Percentiles rank a stretch among this genome's conserved stretches.
Conservation (phyloP, 306 rosid species). For the Ormosia semicastrata region DNA sequence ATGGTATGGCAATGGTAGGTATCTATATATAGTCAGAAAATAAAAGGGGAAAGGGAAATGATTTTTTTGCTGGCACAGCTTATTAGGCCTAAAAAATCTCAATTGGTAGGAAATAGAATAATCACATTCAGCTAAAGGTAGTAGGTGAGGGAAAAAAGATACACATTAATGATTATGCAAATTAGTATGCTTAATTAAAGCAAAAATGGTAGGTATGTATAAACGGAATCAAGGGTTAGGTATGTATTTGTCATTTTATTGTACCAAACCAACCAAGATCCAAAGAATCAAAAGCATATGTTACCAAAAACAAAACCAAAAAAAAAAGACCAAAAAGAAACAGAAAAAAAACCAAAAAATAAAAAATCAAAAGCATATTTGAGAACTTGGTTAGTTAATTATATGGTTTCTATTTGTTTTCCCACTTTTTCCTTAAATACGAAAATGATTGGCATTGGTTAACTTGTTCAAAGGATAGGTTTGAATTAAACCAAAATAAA, state of each 20-base stretch:
- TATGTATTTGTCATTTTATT: not conserved
- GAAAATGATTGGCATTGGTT: not conserved
- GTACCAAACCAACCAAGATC: not conserved
- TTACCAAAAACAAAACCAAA: no score
- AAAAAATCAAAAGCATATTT: not conserved
- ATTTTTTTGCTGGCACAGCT: not conserved
- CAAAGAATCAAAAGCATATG: not conserved
- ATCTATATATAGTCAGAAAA: not conserved
- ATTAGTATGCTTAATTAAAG: slow-evolving; percentile 20
- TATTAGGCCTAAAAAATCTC: not conserved
- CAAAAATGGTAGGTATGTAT: not conserved
- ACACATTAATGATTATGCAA: not conserved
- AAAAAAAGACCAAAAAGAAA: no score
- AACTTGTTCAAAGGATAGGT: no score
- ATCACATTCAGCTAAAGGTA: not conserved
- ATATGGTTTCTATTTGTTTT: not conserved
- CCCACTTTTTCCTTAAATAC: not conserved
- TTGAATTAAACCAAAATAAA: no score
- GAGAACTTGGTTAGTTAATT: not conserved
- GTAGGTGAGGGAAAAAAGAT: slow-evolving; percentile 33
- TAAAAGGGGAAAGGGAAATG: not conserved
- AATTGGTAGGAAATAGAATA: not conserved
- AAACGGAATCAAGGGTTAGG: slow-evolving; percentile 9
- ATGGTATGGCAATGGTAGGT: no score
- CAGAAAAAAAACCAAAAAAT: no score